Percentiles rank a stretch among this genome's conserved stretches.
Evolutionary conservation across 2,329 filamentous ascomycete species (phyloP).

Genomic region (Chrysoporthe puriensis): DNA sequence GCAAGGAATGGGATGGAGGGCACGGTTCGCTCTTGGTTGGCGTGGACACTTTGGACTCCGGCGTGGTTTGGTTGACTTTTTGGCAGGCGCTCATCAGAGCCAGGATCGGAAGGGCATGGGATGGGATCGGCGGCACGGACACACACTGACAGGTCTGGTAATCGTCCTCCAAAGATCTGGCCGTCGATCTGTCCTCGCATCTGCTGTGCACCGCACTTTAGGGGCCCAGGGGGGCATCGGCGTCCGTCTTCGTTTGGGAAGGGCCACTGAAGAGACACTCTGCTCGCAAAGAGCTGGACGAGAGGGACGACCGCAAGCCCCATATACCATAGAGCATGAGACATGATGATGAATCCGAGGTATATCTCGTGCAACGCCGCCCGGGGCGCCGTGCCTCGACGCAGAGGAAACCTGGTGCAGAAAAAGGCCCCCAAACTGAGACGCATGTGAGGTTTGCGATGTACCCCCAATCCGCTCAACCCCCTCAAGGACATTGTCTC

Average conservation of each 20-base stretch:
- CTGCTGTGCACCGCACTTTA: conserved; percentile 3
- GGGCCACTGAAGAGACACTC: not conserved
- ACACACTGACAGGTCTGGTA: not conserved
- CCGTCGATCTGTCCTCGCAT: not conserved
- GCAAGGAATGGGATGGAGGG: not conserved
- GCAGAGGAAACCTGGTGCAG: no score
- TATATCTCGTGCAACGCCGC: not conserved
- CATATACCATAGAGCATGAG: conserved; percentile 18
- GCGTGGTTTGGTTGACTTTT: conserved; percentile 5
- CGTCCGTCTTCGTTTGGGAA: not conserved
- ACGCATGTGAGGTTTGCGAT: no score
- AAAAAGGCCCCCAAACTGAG: no score
- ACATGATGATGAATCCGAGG: conserved; percentile 5
- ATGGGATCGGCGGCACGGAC: conserved; percentile 1
- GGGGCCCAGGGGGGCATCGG: not conserved
- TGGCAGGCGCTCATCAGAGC: conserved; percentile 6
- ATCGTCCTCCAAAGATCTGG: not conserved
- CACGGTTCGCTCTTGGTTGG: not conserved
- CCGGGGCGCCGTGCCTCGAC: no score
- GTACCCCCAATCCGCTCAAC: no score
- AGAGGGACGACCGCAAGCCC: not conserved
- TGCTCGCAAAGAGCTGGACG: not conserved
- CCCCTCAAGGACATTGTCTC: no score
- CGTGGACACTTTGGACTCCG: conserved; percentile 6
- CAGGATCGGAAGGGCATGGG: not conserved